Conservation (phyloP, 768 basidiomycete genomes). For the Mrakia blollopis region DNA sequence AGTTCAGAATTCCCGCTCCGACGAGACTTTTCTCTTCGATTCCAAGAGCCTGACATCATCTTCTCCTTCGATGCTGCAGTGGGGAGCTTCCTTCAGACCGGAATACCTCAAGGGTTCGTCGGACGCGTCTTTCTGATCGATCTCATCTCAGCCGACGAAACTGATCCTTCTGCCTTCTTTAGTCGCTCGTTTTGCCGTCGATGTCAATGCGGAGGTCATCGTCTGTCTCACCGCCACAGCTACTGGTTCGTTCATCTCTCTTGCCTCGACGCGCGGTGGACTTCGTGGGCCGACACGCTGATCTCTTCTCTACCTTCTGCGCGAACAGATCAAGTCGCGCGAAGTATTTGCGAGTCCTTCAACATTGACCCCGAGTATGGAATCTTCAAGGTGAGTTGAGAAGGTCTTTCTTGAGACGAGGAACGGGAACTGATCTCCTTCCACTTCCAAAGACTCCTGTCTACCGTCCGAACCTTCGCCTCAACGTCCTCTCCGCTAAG, state of each 20-base stretch:
- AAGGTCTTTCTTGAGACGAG: neutral
- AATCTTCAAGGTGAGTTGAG: constrained; percentile 44
- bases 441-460: constrained; percentile 43
- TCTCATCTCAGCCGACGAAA: neutral
- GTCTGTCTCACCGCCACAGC: constrained; percentile 53
- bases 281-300: neutral
- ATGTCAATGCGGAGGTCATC: constrained; percentile 50
- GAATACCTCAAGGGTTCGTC: constrained; percentile 38
- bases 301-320: neutral
- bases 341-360: constrained; percentile 51
- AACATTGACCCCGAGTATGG: constrained; percentile 46
- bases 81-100: constrained; percentile 29
- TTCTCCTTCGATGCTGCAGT: neutral
- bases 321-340: constrained; percentile 40
- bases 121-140: neutral
- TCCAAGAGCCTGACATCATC: constrained; percentile 17
- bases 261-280: neutral
- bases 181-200: constrained; percentile 52
- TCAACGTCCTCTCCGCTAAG: constrained; percentile 30
- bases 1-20: no score
- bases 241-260: constrained; percentile 38
- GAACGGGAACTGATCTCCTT: neutral
- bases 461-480: constrained; percentile 49
- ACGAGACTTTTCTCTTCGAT: no score
- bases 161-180: neutral